Base-by-base conservation (phyloP, 1,284 basidiomycete genomes). In the Grifola frondosa region DNA sequence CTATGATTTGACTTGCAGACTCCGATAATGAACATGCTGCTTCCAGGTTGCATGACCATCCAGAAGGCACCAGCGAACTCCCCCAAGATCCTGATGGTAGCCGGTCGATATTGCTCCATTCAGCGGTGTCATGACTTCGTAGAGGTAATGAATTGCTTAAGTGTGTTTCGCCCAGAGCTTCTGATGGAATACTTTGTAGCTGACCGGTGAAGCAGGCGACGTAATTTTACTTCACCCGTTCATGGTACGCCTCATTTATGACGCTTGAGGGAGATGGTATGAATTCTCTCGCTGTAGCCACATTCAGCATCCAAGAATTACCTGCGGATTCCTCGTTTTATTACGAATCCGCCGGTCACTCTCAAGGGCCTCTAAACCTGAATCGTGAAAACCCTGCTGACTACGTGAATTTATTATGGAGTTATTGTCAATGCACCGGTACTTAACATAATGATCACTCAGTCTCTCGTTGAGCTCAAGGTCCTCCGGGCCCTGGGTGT, bases 161-260 rank as follows among this genome's bases (percentile, higher is more conserved):
- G 4, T 31, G 28, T n/a, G 23, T 11, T 6, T 23, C 25, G 25
- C 15, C 5, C 10, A 23, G 6, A 26, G 12, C 10, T 13, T 13
- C 16, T 21, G 8, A 13, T 15, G 15, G 25, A 21, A 5, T 12
- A 17, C 17, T 28, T 5, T 34, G 20, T 20, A 65, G 63, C 50
- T 61, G 13, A 67, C 65, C 2, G 65, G 65, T 6, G 58, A 63
- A 29, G 62, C 60, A 2, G 69, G 68, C 8, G 69, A 70, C 36
- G 64, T 71, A 9, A 60, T 69, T 33, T 57, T 71, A 9, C 54
- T 68, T 26, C 69, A 70, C 39, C 67, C 67, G 0, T 63, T 71
- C 41, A 69, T 71, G 60, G 50, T 60, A 26, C 7, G 49, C 11
- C 11, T 1, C 3, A 7, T 22, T 2, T 19, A 9, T 10, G 23